Evolutionary conservation across 2,329 filamentous ascomycete species (phyloP).

Genomic region (Colletotrichum spinosum): DNA sequence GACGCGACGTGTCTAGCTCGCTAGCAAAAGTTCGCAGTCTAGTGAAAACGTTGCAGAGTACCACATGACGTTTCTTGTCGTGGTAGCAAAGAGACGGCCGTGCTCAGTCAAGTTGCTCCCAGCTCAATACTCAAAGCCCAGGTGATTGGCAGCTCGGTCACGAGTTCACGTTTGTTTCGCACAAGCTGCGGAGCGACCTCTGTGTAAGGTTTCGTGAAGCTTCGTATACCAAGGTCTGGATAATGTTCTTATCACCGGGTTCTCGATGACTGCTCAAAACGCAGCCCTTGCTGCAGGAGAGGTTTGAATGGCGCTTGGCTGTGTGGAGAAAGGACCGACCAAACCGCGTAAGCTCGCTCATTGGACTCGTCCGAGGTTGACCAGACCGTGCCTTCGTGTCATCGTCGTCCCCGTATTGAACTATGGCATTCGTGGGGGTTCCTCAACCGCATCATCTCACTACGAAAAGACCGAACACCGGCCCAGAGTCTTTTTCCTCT

Average conservation of each 20-base stretch:
- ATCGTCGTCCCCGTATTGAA: no score
- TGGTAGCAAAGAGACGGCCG: no score
- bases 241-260: not conserved
- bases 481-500: no score
- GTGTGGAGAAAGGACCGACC: not conserved
- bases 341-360: not conserved
- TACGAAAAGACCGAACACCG: no score
- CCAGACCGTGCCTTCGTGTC: no score
- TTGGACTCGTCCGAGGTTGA: not conserved
- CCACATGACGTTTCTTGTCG: not conserved
- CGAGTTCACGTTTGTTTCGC: no score
- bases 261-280: not conserved
- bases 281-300: not conserved
- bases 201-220: not conserved
- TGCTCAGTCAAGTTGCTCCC: not conserved
- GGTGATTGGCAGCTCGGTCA: no score
- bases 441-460: no score
- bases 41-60: not conserved
- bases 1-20: not conserved
- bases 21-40: slow-evolving; percentile 8
- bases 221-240: not conserved
- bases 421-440: no score
- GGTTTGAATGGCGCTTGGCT: slow-evolving; percentile 14
- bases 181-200: not conserved
- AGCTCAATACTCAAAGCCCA: no score